These are phyloP conservation scores for Rehmannia glutinosa DNA, from an alignment of 257 asterid genomes.

Conservation along the genomic window DNA sequence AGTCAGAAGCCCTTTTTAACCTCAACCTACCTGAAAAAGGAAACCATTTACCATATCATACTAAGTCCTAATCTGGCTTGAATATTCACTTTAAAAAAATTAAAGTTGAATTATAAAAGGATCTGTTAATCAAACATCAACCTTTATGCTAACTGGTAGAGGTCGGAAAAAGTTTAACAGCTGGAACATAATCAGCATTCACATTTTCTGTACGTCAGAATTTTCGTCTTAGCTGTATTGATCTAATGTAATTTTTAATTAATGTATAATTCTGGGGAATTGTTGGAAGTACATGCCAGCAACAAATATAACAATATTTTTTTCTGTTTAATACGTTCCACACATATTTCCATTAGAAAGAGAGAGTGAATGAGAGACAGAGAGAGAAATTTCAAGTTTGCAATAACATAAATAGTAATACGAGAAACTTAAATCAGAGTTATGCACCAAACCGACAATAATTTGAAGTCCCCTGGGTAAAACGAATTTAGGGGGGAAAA, in stretches of 20 bases:
- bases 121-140: constrained; percentile 13
- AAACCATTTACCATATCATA: constrained; percentile 11
- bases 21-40: constrained; percentile 54
- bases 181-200: background rate
- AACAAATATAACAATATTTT: background rate
- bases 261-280: background rate
- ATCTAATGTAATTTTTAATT: background rate
- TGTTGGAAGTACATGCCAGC: constrained; percentile 1
- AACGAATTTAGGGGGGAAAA: background rate
- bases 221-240: constrained; percentile 9
- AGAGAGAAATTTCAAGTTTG: no score
- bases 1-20: constrained; percentile 62
- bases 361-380: background rate
- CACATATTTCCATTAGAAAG: background rate
- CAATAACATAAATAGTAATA: constrained; percentile 5
- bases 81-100: background rate
- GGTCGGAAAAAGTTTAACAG: background rate
- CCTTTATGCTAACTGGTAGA: constrained; percentile 4
- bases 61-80: background rate
- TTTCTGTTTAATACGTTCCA: background rate
- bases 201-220: constrained; percentile 7
- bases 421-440: constrained; percentile 3
- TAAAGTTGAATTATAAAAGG: background rate
- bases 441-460: background rate
- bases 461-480: constrained; percentile 4